phyloP scores from a whole-genome alignment of 2,329 filamentous ascomycete genomes.

The Colletotrichum eremochloae region DNA sequence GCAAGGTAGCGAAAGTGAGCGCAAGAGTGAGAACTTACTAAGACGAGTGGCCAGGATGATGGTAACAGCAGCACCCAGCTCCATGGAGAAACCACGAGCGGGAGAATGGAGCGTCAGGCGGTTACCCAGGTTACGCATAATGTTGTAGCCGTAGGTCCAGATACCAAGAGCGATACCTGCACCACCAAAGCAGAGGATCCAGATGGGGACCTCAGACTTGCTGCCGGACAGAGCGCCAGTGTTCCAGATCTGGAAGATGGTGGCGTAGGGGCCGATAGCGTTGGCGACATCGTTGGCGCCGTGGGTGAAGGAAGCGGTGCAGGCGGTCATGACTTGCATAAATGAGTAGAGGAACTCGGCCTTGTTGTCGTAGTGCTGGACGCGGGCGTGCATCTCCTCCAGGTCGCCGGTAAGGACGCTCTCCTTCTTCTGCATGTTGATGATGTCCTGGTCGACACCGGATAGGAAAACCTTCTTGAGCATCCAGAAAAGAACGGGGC shows the following conservation, averaged over 20 bases:
- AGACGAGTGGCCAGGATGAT: constrained; percentile 74
- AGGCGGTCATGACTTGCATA: constrained; percentile 71
- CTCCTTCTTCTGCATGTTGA: constrained; percentile 48
- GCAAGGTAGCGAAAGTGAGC: neutral
- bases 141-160: constrained; percentile 67
- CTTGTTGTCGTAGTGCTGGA: constrained; percentile 72
- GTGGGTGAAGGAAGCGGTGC: constrained; percentile 74
- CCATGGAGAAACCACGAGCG: constrained; percentile 64
- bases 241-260: constrained; percentile 72
- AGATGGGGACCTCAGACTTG: constrained; percentile 67
- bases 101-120: constrained; percentile 70
- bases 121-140: constrained; percentile 71
- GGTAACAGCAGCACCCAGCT: constrained; percentile 67
- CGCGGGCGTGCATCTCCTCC: constrained; percentile 67
- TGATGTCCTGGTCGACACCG: constrained; percentile 55
- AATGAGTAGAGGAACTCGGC: constrained; percentile 73
- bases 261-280: constrained; percentile 73
- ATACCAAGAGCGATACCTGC: constrained; percentile 58
- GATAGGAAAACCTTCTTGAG: constrained; percentile 58
- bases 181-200: constrained; percentile 64
- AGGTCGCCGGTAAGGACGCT: constrained; percentile 65
- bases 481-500: constrained; percentile 55
- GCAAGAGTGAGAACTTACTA: constrained; percentile 46
- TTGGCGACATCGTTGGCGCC: constrained; percentile 77
- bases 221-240: constrained; percentile 57